Conservation (phyloP, 139 green algal genomes). For the Closterium sp. region DNA sequence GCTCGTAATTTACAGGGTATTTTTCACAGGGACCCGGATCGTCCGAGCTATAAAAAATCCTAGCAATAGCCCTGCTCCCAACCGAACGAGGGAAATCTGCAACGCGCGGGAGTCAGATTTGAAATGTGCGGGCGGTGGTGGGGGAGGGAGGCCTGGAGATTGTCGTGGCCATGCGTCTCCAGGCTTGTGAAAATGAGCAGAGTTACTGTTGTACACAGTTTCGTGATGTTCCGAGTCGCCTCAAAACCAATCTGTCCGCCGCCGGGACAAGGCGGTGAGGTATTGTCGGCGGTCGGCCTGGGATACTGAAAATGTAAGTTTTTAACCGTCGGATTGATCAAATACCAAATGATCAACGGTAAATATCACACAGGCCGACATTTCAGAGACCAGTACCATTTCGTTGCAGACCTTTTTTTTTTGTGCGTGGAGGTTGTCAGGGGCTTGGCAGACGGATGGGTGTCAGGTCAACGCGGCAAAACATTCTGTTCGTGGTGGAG, state of each 20-base stretch:
- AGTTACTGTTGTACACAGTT: not conserved
- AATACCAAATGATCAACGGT: not conserved
- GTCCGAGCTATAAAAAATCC: too few relatives aligned
- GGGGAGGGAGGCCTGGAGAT: not conserved
- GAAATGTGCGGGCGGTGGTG: not conserved
- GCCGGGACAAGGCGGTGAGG: not conserved
- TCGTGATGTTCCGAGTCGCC: not conserved
- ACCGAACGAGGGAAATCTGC: not conserved
- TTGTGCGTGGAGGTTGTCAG: too few relatives aligned
- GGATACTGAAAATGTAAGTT: not conserved
- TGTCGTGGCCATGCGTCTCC: not conserved
- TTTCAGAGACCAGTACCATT: too few relatives aligned
- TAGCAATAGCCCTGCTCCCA: not conserved
- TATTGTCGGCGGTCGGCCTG: not conserved
- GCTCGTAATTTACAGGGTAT: too few relatives aligned
- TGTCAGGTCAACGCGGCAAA: too few relatives aligned
- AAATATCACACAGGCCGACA: not conserved
- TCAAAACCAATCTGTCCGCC: not conserved
- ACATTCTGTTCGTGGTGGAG: too few relatives aligned
- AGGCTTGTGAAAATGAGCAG: not conserved
- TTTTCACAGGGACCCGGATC: too few relatives aligned
- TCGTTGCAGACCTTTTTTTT: too few relatives aligned
- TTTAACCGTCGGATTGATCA: not conserved
- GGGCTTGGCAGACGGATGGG: too few relatives aligned
- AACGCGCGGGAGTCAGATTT: not conserved